Evolutionary conservation across 2,329 filamentous ascomycete genomes (phyloP).

Genomic region (Ceratocystis eucalypticola): DNA sequence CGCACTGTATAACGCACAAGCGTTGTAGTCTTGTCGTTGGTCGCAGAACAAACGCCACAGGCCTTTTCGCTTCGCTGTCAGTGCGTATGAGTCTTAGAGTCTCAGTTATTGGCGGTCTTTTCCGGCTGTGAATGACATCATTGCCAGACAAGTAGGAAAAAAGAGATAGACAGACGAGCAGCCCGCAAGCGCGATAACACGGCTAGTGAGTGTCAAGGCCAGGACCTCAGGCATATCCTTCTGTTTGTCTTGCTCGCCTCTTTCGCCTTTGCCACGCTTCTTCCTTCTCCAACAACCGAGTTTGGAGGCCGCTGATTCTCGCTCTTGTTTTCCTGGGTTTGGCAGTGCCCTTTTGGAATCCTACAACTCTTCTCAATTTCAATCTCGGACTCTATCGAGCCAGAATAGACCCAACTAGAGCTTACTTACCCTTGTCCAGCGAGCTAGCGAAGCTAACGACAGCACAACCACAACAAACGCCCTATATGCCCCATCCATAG

Average conservation of each 20-base stretch:
- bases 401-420: background rate
- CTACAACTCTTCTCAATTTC: background rate
- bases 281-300: background rate
- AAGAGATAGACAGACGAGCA: background rate
- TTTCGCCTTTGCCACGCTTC: background rate
- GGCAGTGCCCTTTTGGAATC: background rate
- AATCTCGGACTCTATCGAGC: background rate
- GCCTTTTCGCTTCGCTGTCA: background rate
- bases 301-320: background rate
- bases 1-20: background rate
- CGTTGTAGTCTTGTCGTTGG: background rate
- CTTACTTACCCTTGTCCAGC: slow-evolving; percentile 1
- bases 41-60: background rate
- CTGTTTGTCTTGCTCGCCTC: background rate
- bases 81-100: background rate
- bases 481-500: background rate
- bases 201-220: background rate
- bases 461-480: background rate
- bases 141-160: background rate
- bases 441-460: background rate
- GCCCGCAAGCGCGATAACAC: background rate
- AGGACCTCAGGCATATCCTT: background rate
- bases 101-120: background rate
- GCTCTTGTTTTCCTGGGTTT: background rate
- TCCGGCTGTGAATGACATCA: background rate